phyloP scores from a whole-genome alignment of 2,329 filamentous ascomycete genomes.

The Phaeoacremonium minimum region DNA sequence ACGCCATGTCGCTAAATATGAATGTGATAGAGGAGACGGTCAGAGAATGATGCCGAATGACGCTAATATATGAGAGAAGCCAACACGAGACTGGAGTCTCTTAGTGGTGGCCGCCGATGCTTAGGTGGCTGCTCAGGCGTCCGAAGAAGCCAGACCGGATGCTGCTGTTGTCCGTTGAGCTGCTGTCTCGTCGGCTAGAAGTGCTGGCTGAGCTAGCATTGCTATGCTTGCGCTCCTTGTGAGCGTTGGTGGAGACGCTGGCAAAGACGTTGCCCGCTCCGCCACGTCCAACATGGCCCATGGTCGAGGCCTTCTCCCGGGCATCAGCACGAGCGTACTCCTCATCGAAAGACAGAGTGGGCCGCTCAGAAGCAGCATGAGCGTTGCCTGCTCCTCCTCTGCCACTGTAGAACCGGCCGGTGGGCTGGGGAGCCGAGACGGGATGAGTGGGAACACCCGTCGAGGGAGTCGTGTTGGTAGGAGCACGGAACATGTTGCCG shows the following conservation, averaged over 20 bases:
- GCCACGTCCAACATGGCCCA: slow-evolving; percentile 60
- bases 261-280: slow-evolving; percentile 55
- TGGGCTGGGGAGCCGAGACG: slow-evolving; percentile 31
- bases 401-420: slow-evolving; percentile 57
- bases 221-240: slow-evolving; percentile 19
- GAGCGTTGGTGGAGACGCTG: slow-evolving; percentile 7
- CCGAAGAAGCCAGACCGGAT: slow-evolving; percentile 25
- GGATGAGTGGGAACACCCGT: slow-evolving; percentile 45
- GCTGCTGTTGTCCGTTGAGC: slow-evolving; percentile 18
- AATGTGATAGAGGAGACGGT: no score
- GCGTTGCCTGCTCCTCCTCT: slow-evolving; percentile 66
- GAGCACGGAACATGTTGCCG: slow-evolving; percentile 50
- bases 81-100: not conserved
- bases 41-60: not conserved
- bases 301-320: slow-evolving; percentile 44
- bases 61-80: no score
- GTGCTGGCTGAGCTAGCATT: slow-evolving; percentile 21
- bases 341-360: slow-evolving; percentile 64
- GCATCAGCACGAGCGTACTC: slow-evolving; percentile 54
- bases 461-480: slow-evolving; percentile 34
- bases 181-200: slow-evolving; percentile 14
- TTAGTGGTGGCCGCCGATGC: slow-evolving; percentile 25
- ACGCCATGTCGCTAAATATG: slow-evolving; percentile 1
- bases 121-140: slow-evolving; percentile 33
- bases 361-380: slow-evolving; percentile 44